A percentile compares a stretch with the other conserved stretches of the same genome.
Evolutionary conservation across 495 filamentous ascomycete genomes (phyloP).

Genomic region (Talaromyces liani): DNA sequence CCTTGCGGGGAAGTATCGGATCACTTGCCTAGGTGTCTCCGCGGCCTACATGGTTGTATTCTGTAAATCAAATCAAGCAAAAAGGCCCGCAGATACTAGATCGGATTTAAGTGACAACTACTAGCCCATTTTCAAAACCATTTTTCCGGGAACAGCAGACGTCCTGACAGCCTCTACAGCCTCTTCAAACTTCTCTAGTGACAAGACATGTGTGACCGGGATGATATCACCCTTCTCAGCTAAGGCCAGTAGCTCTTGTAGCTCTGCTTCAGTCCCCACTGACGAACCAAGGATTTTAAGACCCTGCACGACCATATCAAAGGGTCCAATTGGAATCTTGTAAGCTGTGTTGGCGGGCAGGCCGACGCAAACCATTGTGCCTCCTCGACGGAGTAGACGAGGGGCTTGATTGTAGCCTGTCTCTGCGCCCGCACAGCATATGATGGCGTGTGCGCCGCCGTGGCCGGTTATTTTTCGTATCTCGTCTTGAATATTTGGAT

Average conservation of each 20-base stretch:
- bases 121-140: not conserved
- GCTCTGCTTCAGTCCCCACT: conserved; percentile 12
- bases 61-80: not conserved
- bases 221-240: not conserved
- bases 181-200: not conserved
- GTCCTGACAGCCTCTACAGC: not conserved
- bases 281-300: conserved; percentile 23
- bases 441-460: conserved; percentile 26
- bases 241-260: not conserved
- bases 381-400: conserved; percentile 21
- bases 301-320: conserved; percentile 5
- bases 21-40: not conserved
- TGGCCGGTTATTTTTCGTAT: conserved; percentile 20
- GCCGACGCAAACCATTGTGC: conserved; percentile 21
- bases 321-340: too few species aligned
- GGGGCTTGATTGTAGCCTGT: conserved; percentile 21
- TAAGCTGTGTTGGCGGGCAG: conserved; percentile 13
- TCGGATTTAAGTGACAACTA: not conserved
- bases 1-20: too few species aligned
- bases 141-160: not conserved
- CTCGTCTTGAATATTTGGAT: conserved; percentile 1
- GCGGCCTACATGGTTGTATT: not conserved
- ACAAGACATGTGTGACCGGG: not conserved
- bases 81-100: too few species aligned
- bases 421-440: conserved; percentile 21